Conservation (phyloP, 78 protist species). For the slime mould (Dictyostelium discoideum) region dicty_2.7 NC_007089.4:4048001-4048500, state of each 20-base stretch:
- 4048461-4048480: too few relatives aligned
- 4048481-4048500: neutral
- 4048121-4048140: neutral
- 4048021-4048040: neutral
- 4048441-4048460: neutral
- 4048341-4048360: neutral
- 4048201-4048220: neutral
- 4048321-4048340: neutral
- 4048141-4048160: neutral
- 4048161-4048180: neutral
- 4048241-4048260: too few relatives aligned
- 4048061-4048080: neutral
- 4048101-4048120: neutral
- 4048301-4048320: neutral
- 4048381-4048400: fast-evolving
- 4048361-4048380: neutral
- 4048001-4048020: too few relatives aligned
- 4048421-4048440: neutral
- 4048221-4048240: neutral
- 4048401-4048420: neutral
- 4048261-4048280: too few relatives aligned
- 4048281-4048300: neutral
- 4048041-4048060: neutral
- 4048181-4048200: neutral
- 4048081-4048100: neutral